These are phyloP conservation scores for Trichocladium uniseriatum DNA, from an alignment of 495 filamentous ascomycete genomes.

Conservation along the genomic window DNA sequence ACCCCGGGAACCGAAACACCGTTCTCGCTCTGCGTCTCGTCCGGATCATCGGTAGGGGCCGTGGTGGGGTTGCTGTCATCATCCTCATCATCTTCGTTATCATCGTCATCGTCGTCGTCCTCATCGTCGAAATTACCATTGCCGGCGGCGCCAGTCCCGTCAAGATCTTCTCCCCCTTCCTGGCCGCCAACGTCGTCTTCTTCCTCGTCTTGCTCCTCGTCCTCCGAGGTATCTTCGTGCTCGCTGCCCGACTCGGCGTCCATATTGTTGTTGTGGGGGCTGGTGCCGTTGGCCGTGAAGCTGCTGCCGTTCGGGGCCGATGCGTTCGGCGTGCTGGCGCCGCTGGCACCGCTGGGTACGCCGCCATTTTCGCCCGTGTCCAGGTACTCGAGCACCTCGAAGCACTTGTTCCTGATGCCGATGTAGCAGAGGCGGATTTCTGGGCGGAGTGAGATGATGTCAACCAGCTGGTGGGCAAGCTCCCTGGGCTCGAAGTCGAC, in stretches of 20 bases:
- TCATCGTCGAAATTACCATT: slow-evolving; percentile 3
- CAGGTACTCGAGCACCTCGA: slow-evolving; percentile 69
- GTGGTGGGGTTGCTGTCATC: slow-evolving; percentile 34
- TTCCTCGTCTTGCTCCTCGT: slow-evolving; percentile 37
- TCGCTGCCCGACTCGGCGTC: too few relatives aligned
- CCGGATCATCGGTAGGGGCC: slow-evolving; percentile 24
- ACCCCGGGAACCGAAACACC: slow-evolving; percentile 8
- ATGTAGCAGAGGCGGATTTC: slow-evolving; percentile 79
- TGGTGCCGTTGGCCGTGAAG: too few relatives aligned
- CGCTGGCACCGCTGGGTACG: slow-evolving; percentile 3
- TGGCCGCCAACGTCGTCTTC: slow-evolving; percentile 35
- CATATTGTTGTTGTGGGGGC: too few relatives aligned
- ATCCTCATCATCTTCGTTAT: slow-evolving; percentile 42
- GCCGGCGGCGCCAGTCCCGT: background rate
- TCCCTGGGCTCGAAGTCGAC: slow-evolving; percentile 52
- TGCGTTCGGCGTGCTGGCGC: slow-evolving; percentile 28
- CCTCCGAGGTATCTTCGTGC: too few relatives aligned
- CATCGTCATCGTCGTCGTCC: slow-evolving; percentile 21
- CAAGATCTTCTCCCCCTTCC: slow-evolving; percentile 10
- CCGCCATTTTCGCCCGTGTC: slow-evolving; percentile 7
- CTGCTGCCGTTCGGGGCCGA: too few relatives aligned
- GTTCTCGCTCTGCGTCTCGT: slow-evolving; percentile 32
- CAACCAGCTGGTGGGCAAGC: slow-evolving; percentile 72
- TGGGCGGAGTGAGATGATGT: slow-evolving; percentile 77
- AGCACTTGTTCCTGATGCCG: slow-evolving; percentile 75